These are phyloP conservation scores for Eutrema heterophyllum DNA, from an alignment of 345 rosid species.

Conservation along the genomic window DNA sequence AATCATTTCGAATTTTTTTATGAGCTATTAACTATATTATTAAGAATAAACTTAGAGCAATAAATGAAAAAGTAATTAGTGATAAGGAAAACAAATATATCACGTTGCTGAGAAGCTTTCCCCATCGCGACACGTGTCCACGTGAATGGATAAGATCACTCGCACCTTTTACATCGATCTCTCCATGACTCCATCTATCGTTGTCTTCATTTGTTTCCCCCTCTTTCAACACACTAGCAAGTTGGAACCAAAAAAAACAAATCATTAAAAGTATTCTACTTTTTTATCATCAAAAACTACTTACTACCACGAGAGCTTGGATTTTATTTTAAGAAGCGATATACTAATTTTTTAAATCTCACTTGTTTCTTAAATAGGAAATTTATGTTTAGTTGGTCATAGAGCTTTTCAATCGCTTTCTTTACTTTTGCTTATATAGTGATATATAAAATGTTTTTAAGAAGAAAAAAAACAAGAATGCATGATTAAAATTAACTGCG, in stretches of 20 bases:
- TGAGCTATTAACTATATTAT: background rate
- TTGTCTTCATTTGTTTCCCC: constrained; percentile 11
- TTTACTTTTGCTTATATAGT: background rate
- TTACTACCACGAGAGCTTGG: background rate
- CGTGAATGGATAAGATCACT: constrained; percentile 31
- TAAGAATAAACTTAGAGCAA: background rate
- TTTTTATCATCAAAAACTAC: background rate
- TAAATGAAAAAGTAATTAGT: constrained; percentile 14
- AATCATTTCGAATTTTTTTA: background rate
- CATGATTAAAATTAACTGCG: constrained; percentile 1
- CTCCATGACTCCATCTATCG: background rate
- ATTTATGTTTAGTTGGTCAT: background rate
- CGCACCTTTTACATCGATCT: constrained; percentile 1
- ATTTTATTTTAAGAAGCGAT: background rate
- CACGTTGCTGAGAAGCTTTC: constrained; percentile 20
- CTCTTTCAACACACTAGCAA: background rate
- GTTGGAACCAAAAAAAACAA: background rate
- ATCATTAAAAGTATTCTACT: background rate
- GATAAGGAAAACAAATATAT: constrained; percentile 4
- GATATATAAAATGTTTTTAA: background rate
- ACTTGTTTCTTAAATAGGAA: background rate
- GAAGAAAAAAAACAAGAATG: background rate
- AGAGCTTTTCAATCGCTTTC: background rate
- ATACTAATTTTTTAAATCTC: background rate
- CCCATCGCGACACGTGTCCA: constrained; percentile 30